Conservation (phyloP, 2,329 filamentous ascomycete genomes). For the Furcasterigmium furcatum region DNA sequence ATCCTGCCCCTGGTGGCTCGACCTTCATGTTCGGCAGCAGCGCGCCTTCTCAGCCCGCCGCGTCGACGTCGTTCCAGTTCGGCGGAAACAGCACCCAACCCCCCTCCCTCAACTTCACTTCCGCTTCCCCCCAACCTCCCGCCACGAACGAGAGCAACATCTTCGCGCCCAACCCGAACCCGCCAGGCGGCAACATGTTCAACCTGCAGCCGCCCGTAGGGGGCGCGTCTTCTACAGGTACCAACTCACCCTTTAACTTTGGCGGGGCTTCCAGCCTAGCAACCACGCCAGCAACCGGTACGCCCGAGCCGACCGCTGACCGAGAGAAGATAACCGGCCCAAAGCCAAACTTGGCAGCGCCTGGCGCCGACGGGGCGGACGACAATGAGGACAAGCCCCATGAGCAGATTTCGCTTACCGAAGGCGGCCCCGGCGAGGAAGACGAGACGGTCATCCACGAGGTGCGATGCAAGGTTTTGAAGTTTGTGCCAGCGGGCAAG, state of each 20-base stretch:
- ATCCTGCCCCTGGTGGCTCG: constrained; percentile 9
- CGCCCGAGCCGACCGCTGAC: constrained; percentile 52
- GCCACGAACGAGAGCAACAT: constrained; percentile 2
- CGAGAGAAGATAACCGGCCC: constrained; percentile 18
- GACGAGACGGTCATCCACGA: constrained; percentile 70
- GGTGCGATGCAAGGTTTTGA: constrained; percentile 66
- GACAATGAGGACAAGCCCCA: constrained; percentile 59
- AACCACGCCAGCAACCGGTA: constrained; percentile 56
- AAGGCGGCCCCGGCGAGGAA: constrained; percentile 65
- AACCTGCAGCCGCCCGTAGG: constrained; percentile 37
- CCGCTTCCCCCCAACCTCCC: constrained; percentile 11
- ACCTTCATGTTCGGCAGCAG: constrained; percentile 18
- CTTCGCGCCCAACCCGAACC: constrained; percentile 15
- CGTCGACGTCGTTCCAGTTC: background rate
- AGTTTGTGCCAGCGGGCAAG: constrained; percentile 48
- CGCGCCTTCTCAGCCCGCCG: background rate
- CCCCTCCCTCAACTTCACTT: constrained; percentile 36
- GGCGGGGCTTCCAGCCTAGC: constrained; percentile 59
- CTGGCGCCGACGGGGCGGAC: constrained; percentile 13
- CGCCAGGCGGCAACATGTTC: constrained; percentile 24
- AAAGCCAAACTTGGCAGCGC: constrained; percentile 14
- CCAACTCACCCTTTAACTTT: constrained; percentile 52
- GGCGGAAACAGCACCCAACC: constrained; percentile 10
- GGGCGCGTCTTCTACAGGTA: constrained; percentile 41
- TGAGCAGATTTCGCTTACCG: constrained; percentile 68